Conservation (phyloP, 257 asterid genomes). For the Buddleja alternifolia region DNA sequence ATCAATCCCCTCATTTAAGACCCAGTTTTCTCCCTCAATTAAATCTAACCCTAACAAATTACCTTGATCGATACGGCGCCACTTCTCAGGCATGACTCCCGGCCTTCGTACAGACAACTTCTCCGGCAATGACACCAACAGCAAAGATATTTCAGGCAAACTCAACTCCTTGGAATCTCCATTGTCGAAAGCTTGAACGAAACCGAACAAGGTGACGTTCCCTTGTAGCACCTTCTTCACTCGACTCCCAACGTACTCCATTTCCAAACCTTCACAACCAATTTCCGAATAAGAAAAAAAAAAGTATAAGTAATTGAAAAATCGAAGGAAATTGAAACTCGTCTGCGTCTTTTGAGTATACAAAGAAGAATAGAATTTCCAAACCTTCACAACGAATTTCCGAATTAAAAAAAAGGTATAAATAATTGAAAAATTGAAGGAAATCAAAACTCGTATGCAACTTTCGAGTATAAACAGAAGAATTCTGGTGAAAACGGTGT, state of each 20-base stretch:
- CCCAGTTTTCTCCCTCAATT: too few relatives aligned
- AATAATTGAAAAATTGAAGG: too few relatives aligned
- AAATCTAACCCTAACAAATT: too few relatives aligned
- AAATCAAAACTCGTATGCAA: too few relatives aligned
- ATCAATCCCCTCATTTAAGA: constrained; percentile 54
- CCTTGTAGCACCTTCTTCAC: constrained; percentile 66
- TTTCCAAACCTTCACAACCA: constrained; percentile 42
- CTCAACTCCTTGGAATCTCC: constrained; percentile 76
- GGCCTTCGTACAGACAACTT: too few relatives aligned
- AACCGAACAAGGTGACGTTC: constrained; percentile 49
- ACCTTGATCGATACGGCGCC: constrained; percentile 47
- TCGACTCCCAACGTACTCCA: constrained; percentile 75
- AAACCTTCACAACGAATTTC: too few relatives aligned
- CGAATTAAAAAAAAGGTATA: too few relatives aligned
- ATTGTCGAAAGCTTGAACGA: constrained; percentile 60
- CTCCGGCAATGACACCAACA: constrained; percentile 45
- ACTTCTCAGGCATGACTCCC: constrained; percentile 50
- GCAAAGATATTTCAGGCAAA: constrained; percentile 41
- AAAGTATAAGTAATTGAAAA: constrained; percentile 15
- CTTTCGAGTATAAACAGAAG: too few relatives aligned
- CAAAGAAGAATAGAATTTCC: too few relatives aligned
- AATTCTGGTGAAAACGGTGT: too few relatives aligned
- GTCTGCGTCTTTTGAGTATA: too few relatives aligned
- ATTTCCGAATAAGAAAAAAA: constrained; percentile 14
- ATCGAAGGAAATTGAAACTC: not conserved